phyloP scores from a whole-genome alignment of 257 asterid genomes.

The Solanum tarapatanum region DNA sequence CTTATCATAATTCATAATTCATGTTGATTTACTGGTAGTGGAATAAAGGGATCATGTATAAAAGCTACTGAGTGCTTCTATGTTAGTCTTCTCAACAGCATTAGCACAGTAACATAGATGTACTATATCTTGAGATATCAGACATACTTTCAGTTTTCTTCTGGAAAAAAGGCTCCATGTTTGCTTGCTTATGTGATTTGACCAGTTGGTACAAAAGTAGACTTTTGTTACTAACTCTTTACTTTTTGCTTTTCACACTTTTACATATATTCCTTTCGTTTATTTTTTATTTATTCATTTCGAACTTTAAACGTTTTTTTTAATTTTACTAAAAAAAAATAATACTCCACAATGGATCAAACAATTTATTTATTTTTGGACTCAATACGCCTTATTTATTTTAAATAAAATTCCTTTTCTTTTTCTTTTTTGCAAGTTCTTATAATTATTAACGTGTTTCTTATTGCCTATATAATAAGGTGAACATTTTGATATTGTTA shows the following conservation, averaged over 20 bases:
- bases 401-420: no score
- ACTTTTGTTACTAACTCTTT: not conserved
- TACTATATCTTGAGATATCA: not conserved
- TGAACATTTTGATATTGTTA: not conserved
- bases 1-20: no score
- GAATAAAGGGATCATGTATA: not conserved
- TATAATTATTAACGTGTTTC: not conserved
- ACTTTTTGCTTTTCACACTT: not conserved
- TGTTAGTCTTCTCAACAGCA: not conserved
- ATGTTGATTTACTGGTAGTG: not conserved
- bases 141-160: not conserved
- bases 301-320: not conserved
- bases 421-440: not conserved
- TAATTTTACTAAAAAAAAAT: no score
- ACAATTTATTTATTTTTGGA: no score
- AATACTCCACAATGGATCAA: not conserved
- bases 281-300: not conserved
- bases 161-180: not conserved
- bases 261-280: not conserved
- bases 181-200: not conserved
- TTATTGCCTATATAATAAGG: not conserved
- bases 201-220: not conserved
- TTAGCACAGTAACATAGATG: not conserved
- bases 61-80: not conserved
- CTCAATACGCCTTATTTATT: not conserved